A percentile compares a stretch with the other conserved stretches of the same genome.
phyloP scores from a whole-genome alignment of 1,284 basidiomycete genomes.

The Ustilago bromivora region DNA sequence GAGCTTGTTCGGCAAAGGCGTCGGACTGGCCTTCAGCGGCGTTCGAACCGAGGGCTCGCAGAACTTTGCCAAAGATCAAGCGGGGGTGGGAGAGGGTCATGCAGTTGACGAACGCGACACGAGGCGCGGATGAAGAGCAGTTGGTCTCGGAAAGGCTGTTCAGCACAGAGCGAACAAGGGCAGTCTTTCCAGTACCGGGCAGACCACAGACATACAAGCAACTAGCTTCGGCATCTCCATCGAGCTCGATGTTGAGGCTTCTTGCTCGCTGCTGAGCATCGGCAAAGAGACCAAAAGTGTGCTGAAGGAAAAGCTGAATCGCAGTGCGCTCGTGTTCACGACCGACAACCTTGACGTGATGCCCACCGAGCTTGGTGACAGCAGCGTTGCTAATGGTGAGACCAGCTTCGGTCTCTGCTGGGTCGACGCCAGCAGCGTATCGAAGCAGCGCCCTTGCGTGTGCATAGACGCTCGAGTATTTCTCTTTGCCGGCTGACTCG shows the following conservation, averaged over 20 bases:
- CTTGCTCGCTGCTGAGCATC: conserved; percentile 21
- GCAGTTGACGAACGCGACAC: conserved; percentile 70
- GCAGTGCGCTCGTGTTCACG: conserved; percentile 63
- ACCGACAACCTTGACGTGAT: conserved; percentile 64
- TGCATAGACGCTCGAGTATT: conserved; percentile 67
- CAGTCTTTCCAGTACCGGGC: conserved; percentile 72
- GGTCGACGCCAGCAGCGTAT: conserved; percentile 52
- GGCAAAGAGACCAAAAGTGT: conserved; percentile 52
- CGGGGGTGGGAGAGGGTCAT: conserved; percentile 68
- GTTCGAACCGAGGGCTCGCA: conserved; percentile 54
- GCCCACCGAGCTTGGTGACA: conserved; percentile 30
- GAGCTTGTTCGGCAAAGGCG: conserved; percentile 37
- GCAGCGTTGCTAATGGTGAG: conserved; percentile 39
- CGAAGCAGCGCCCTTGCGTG: conserved; percentile 69
- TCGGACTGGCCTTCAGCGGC: conserved; percentile 47
- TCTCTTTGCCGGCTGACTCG: conserved; percentile 19
- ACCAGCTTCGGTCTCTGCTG: conserved; percentile 46
- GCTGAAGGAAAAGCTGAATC: conserved; percentile 64
- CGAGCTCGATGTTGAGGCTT: conserved; percentile 45
- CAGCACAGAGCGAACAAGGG: conserved; percentile 69
- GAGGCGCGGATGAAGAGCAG: conserved; percentile 21
- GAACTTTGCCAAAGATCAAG: conserved; percentile 57
- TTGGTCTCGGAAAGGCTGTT: conserved; percentile 43
- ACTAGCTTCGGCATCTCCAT: conserved; percentile 52
- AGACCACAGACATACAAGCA: conserved; percentile 71